Percentiles rank a stretch among this genome's conserved stretches.
Conservation (phyloP, 306 rosid species). For the Fragaria vesca region DNA sequence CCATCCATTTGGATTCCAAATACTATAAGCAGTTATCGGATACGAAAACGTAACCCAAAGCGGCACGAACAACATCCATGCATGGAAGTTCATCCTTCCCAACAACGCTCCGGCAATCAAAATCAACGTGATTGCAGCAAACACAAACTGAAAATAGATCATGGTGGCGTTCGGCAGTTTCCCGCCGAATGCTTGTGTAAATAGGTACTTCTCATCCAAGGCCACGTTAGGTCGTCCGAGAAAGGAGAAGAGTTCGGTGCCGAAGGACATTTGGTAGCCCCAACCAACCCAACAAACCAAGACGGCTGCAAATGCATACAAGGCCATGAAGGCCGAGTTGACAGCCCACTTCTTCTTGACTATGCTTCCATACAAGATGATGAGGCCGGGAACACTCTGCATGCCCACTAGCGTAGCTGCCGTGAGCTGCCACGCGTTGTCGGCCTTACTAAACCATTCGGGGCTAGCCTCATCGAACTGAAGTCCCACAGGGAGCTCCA, state of each 20-base stretch:
- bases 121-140: not conserved
- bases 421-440: not conserved
- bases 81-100: not conserved
- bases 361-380: constrained; percentile 1
- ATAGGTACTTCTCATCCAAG: not conserved
- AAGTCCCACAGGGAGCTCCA: not conserved
- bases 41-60: not conserved
- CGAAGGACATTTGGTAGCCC: not conserved
- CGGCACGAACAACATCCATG: not conserved
- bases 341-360: not conserved
- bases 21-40: not conserved
- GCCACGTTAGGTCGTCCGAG: not conserved
- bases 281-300: not conserved
- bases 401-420: not conserved
- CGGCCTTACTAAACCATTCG: not conserved
- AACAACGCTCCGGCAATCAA: not conserved
- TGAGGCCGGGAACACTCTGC: not conserved
- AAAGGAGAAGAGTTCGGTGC: not conserved
- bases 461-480: not conserved
- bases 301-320: not conserved
- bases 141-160: not conserved
- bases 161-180: not conserved
- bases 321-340: constrained; percentile 1
- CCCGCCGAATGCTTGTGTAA: not conserved
- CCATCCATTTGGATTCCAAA: not conserved